A percentile compares a stretch with the other conserved stretches of the same genome.
These are phyloP conservation scores for Favolaschia claudopus DNA, from an alignment of 768 basidiomycete species.

Conservation along the genomic window DNA sequence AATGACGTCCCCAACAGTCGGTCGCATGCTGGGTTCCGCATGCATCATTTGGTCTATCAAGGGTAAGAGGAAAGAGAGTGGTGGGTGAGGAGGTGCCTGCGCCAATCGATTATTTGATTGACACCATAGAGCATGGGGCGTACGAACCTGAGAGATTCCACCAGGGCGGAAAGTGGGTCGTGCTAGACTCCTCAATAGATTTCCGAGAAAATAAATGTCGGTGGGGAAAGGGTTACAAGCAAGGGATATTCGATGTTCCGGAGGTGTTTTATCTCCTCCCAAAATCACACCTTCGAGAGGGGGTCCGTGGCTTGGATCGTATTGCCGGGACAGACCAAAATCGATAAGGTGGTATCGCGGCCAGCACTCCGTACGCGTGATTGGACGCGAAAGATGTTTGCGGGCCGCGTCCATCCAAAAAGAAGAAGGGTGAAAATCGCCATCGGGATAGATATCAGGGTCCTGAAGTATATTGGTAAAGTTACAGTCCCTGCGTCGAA, in stretches of 20 bases:
- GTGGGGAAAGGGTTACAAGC: constrained; percentile 4
- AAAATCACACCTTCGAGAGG: not conserved
- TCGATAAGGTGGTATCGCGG: not conserved
- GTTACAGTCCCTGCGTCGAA: not conserved
- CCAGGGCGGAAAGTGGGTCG: not conserved
- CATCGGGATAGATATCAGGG: not conserved
- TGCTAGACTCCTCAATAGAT: not conserved
- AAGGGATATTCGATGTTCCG: not conserved
- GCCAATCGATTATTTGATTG: not conserved
- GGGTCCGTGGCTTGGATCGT: not conserved
- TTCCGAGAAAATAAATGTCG: constrained; percentile 9
- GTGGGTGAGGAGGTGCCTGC: not conserved
- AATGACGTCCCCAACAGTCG: not conserved
- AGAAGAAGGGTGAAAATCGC: not conserved
- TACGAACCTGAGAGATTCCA: not conserved
- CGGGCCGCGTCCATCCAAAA: not conserved
- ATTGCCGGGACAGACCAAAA: not conserved
- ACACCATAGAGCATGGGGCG: not conserved
- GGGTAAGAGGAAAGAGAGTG: not conserved
- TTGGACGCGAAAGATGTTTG: not conserved
- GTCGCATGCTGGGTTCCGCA: not conserved
- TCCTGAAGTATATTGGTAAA: not conserved
- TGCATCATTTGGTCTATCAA: not conserved
- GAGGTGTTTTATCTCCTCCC: not conserved
- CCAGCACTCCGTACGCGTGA: not conserved